These are phyloP conservation scores for Tuber indicum DNA, from an alignment of 495 filamentous ascomycete species.

Conservation along the genomic window DNA sequence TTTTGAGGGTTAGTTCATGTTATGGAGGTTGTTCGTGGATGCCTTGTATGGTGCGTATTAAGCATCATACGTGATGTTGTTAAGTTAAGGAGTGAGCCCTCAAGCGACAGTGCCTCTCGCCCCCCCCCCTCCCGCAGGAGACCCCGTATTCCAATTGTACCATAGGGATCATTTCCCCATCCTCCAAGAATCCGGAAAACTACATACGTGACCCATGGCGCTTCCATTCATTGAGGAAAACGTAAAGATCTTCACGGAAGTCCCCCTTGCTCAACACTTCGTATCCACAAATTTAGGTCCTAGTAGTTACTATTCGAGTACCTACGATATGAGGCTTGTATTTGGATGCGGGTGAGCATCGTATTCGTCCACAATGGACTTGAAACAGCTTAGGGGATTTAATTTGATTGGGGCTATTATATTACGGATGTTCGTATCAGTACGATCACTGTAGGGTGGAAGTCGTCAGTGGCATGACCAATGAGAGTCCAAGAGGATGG, in stretches of 20 bases:
- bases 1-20: background rate
- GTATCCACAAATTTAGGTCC: background rate
- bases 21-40: background rate
- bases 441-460: background rate
- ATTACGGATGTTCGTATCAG: background rate
- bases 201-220: background rate
- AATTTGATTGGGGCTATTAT: background rate
- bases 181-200: background rate
- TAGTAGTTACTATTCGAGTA: background rate
- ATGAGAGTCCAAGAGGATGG: background rate
- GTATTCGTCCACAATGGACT: background rate
- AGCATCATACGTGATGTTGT: background rate
- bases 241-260: background rate
- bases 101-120: background rate
- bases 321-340: background rate
- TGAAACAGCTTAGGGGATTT: background rate
- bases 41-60: background rate
- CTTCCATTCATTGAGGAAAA: background rate
- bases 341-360: background rate
- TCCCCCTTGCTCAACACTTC: background rate
- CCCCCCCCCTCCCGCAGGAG: background rate
- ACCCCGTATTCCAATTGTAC: background rate
- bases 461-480: background rate
- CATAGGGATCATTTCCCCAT: background rate
- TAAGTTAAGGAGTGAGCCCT: background rate